These are phyloP conservation scores for Bocquillonia castaneifolia DNA, from an alignment of 441 rosid genomes.

Conservation along the genomic window DNA sequence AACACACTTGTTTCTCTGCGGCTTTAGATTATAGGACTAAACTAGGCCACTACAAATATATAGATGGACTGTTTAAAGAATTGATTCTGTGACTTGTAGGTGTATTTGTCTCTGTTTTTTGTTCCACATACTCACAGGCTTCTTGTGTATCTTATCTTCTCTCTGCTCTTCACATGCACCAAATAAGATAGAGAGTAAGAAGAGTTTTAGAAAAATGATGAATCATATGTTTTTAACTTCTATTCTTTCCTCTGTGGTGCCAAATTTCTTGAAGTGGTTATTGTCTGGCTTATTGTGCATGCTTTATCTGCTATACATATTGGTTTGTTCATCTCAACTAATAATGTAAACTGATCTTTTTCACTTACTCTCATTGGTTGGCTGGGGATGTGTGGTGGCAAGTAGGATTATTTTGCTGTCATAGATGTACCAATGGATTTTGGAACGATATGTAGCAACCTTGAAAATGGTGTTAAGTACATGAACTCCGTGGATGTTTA, in stretches of 20 bases:
- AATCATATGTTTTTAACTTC: neutral
- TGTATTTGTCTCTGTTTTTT: constrained; percentile 5
- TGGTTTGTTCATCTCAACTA: neutral
- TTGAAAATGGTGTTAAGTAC: constrained; percentile 41
- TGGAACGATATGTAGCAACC: constrained; percentile 44
- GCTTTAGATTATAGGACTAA: neutral
- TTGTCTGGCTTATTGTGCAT: neutral
- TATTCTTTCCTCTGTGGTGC: neutral
- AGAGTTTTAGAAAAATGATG: neutral
- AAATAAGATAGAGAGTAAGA: neutral
- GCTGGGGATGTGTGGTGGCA: constrained; percentile 11
- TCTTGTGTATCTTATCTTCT: neutral
- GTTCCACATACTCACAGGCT: neutral
- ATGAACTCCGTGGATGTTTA: constrained; percentile 42
- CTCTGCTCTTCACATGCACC: neutral
- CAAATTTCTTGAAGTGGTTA: neutral
- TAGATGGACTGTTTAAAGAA: neutral
- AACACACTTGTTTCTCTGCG: neutral
- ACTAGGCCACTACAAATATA: neutral
- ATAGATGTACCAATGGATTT: constrained; percentile 54
- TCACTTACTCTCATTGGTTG: neutral
- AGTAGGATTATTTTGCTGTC: constrained; percentile 41
- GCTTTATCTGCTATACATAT: neutral
- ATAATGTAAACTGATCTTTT: constrained; percentile 7
- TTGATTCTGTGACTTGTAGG: neutral